Evolutionary conservation across 495 filamentous ascomycete genomes (phyloP).

Genomic region (Aspergillus ostianus): DNA sequence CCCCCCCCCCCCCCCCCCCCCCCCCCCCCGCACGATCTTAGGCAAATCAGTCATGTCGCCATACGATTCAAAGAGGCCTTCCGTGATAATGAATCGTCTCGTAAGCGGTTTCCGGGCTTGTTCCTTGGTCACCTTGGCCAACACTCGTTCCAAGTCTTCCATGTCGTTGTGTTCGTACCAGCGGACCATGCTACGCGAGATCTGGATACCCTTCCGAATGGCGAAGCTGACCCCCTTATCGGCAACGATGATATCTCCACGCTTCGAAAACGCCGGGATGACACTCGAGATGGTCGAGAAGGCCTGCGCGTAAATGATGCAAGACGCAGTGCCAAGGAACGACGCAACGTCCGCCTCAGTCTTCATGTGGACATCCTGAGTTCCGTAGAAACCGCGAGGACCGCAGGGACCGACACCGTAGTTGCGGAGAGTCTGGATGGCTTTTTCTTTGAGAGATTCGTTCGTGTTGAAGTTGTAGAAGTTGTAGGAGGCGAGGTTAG

Average conservation of each 20-base stretch:
- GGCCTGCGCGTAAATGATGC: conserved; percentile 92
- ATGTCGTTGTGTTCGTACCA: conserved; percentile 98
- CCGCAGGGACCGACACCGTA: conserved; percentile 97
- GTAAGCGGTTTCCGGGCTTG: conserved; percentile 87
- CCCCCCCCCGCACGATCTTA: no score
- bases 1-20: no score
- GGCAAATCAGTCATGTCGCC: conserved; percentile 82
- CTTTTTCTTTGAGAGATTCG: conserved; percentile 89
- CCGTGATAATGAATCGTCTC: conserved; percentile 91
- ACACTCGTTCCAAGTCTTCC: conserved; percentile 83
- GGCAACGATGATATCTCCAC: conserved; percentile 97
- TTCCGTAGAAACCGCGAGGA: conserved; percentile 96
- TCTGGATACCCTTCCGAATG: conserved; percentile 90
- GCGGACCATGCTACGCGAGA: conserved; percentile 80
- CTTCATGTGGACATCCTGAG: conserved; percentile 97
- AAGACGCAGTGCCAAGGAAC: conserved; percentile 79
- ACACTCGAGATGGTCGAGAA: conserved; percentile 94
- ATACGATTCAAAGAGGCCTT: conserved; percentile 88
- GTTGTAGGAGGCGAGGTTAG: conserved; percentile 90
- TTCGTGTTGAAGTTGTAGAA: conserved; percentile 96
- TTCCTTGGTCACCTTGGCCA: conserved; percentile 82
- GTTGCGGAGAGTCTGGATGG: conserved; percentile 85
- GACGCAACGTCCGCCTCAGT: conserved; percentile 90
- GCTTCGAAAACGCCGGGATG: conserved; percentile 93
- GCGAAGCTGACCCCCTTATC: conserved; percentile 93